Evolutionary conservation across 2,329 filamentous ascomycete species (phyloP), one percentile per base, ranked within the genome.

Genomic region (Calonectria crousiana): DNA sequence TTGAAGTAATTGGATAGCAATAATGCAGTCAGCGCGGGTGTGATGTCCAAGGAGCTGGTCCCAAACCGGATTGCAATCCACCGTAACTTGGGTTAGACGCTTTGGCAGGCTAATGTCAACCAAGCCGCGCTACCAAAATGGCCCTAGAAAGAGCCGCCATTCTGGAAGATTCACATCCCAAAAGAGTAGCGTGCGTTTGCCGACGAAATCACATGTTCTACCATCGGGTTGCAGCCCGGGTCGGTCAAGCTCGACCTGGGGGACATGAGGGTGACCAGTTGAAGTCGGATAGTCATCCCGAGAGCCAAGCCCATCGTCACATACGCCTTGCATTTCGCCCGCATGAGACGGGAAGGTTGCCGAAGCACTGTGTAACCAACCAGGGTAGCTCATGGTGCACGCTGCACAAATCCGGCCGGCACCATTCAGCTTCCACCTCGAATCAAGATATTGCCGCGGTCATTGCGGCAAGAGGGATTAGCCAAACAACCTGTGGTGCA

Each of bases 91-190:
- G 26, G 51, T 72, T 67, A 56, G 41, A 56, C 52, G 52, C 70
- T 68, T 60, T 67, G 56, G 47, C 56, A 62, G 56, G 56, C 66
- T 28, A 66, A 49, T 47, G 41, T 58, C 38, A 51, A 62, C 51
- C 30, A 47, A 38, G 26, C 44, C 56, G 30, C 60, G 67, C 56
- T 67, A 73, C 49, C 9, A n/a, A 26, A 38, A 49, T 41, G 67
- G 72, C 64, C 47, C 68, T 71, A 71, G 67, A 64, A 68, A 36
- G 71, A 65, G 32, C 71, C 72, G 68, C 72, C 52, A 64, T 74
- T 71, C 64, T 74, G 72, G 72, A 71, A 74, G 32, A 71, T 64
- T 71, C 38, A 69, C 38, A 41, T 44, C 44, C 64, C 44, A 67
- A 62, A 72, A 18, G 47, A 72, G 38, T 23, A 23, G 11, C 30